phyloP scores from a whole-genome alignment of 192 early-diverging fungal genomes.

The Gryganskiella cystojenkinii region DNA sequence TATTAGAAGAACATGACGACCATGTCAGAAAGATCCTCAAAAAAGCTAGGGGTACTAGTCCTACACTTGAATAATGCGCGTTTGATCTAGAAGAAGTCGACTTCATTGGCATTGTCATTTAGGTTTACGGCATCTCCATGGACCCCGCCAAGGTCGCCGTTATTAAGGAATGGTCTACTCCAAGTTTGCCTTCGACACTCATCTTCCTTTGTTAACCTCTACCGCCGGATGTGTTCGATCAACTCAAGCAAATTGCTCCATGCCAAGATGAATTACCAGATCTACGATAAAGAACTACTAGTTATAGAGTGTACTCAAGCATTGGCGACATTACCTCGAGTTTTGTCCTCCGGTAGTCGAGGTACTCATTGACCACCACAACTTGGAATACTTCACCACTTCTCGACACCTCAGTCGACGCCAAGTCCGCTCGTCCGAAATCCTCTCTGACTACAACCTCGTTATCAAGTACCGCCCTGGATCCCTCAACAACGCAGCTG shows the following conservation, averaged over 20 bases:
- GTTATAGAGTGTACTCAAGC: slow-evolving; percentile 28
- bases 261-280: slow-evolving; percentile 38
- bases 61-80: slow-evolving; percentile 30
- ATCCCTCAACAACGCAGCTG: slow-evolving; percentile 27
- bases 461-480: slow-evolving; percentile 36
- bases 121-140: slow-evolving; percentile 13
- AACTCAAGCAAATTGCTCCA: slow-evolving; percentile 28
- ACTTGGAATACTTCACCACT: slow-evolving; percentile 52
- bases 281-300: slow-evolving; percentile 32
- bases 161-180: slow-evolving; percentile 37
- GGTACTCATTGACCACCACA: slow-evolving; percentile 19
- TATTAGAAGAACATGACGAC: slow-evolving; percentile 41
- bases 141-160: slow-evolving; percentile 26
- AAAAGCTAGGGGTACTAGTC: slow-evolving; percentile 4
- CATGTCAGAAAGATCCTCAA: slow-evolving; percentile 38
- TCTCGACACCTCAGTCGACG: slow-evolving; percentile 33
- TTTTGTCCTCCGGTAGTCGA: not conserved
- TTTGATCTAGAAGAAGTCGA: slow-evolving; percentile 20
- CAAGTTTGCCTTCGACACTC: slow-evolving; percentile 25
- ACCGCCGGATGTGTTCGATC: slow-evolving; percentile 15
- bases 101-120: slow-evolving; percentile 33
- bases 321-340: slow-evolving; percentile 39
- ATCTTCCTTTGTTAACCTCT: slow-evolving; percentile 21
- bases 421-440: slow-evolving; percentile 47
- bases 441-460: slow-evolving; percentile 27